Percentiles rank a stretch among this genome's conserved stretches.
These are phyloP conservation scores for Aspergillus avenaceus DNA, from an alignment of 495 filamentous ascomycete species.

Conservation along the genomic window DNA sequence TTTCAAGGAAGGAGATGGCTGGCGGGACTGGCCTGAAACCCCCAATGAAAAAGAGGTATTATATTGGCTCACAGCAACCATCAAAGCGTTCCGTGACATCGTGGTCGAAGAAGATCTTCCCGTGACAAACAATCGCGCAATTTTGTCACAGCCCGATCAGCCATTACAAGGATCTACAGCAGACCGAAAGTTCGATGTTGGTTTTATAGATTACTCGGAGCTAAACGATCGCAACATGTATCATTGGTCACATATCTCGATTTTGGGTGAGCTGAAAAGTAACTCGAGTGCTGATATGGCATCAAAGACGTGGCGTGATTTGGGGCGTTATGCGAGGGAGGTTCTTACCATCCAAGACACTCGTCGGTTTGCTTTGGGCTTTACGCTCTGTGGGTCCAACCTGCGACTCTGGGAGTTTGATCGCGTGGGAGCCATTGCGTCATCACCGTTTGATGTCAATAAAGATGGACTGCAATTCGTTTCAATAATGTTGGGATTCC, in stretches of 20 bases:
- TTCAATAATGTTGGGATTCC: slow-evolving; percentile 37
- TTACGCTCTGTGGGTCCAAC: slow-evolving; percentile 14
- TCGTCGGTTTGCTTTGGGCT: slow-evolving; percentile 13
- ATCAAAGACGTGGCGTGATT: slow-evolving; percentile 12
- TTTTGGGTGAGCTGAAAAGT: slow-evolving; percentile 15
- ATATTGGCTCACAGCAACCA: neutral
- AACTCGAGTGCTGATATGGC: slow-evolving; percentile 1
- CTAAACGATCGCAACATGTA: slow-evolving; percentile 7
- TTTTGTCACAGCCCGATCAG: neutral
- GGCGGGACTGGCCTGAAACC: slow-evolving; percentile 1
- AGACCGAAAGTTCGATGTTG: slow-evolving; percentile 3
- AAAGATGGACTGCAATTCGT: slow-evolving; percentile 40
- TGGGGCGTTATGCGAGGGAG: slow-evolving; percentile 8
- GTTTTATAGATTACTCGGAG: neutral
- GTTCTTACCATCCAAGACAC: slow-evolving; percentile 10
- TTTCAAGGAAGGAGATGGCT: slow-evolving; percentile 4
- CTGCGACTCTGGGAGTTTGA: slow-evolving; percentile 35
- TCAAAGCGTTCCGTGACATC: neutral
- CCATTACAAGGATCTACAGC: neutral
- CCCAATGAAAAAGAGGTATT: slow-evolving; percentile 2
- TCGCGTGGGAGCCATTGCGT: slow-evolving; percentile 40
- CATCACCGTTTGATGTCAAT: slow-evolving; percentile 42
- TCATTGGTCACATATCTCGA: slow-evolving; percentile 14
- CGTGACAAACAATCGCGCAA: neutral
- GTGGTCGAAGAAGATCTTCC: neutral